phyloP scores from a whole-genome alignment of 805 yeast species.

The Metschnikowia amazonensis region DNA sequence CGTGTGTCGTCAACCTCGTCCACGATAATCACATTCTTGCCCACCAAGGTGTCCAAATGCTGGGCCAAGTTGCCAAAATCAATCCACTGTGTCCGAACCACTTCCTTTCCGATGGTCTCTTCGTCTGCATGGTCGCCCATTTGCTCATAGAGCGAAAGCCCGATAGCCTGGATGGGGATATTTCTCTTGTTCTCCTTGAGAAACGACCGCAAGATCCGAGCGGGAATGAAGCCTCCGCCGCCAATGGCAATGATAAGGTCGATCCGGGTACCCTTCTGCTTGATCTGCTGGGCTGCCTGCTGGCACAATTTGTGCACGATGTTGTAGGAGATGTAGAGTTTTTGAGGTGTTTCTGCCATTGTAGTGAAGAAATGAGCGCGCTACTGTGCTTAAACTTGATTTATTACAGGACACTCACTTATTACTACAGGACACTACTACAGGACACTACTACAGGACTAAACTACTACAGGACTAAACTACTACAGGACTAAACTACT shows the following conservation, averaged over 20 bases:
- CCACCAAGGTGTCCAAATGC: constrained; percentile 57
- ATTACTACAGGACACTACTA: too few species aligned
- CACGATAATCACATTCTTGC: constrained; percentile 67
- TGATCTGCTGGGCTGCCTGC: constrained; percentile 55
- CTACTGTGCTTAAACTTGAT: too few species aligned
- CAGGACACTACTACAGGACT: too few species aligned
- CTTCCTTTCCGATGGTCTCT: constrained; percentile 39
- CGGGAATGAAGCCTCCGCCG: constrained; percentile 20
- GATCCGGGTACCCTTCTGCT: constrained; percentile 23
- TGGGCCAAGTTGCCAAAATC: constrained; percentile 53
- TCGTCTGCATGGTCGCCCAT: constrained; percentile 24
- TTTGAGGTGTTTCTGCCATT: constrained; percentile 7
- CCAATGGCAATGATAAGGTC: constrained; percentile 21
- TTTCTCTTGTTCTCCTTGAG: constrained; percentile 14
- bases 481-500: too few species aligned
- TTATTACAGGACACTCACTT: too few species aligned
- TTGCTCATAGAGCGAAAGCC: constrained; percentile 19
- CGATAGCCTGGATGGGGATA: constrained; percentile 20
- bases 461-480: too few species aligned
- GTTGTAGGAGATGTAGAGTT: constrained; percentile 70
- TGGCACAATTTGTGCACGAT: constrained; percentile 75
- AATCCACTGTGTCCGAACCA: constrained; percentile 79
- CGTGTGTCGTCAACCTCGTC: constrained; percentile 88
- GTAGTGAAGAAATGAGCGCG: background rate
- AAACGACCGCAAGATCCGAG: constrained; percentile 18